phyloP scores from a whole-genome alignment of 345 rosid genomes.

The Citrus unshiu region DNA sequence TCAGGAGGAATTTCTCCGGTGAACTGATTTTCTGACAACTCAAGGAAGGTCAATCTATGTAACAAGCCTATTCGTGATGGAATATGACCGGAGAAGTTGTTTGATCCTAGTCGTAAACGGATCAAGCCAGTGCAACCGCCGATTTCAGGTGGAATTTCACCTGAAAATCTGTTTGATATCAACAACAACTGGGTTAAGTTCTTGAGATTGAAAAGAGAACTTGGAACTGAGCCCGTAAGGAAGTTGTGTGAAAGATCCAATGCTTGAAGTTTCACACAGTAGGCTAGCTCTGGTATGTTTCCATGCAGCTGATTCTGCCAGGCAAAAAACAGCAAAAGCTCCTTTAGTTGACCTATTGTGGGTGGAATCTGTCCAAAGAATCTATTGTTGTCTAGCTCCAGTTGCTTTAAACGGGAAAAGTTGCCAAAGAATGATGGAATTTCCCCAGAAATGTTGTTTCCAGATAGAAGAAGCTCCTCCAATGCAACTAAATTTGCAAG shows the following conservation, averaged over 20 bases:
- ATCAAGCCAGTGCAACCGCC: slow-evolving; percentile 53
- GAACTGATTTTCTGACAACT: slow-evolving; percentile 52
- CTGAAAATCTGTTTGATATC: slow-evolving; percentile 55
- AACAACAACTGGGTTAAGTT: slow-evolving; percentile 52
- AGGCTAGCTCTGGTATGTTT: slow-evolving; percentile 52
- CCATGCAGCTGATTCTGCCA: slow-evolving; percentile 71
- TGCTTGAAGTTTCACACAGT: slow-evolving; percentile 55
- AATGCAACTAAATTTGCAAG: slow-evolving; percentile 36
- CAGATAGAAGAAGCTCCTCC: slow-evolving; percentile 60
- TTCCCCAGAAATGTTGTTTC: slow-evolving; percentile 50
- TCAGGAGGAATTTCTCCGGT: slow-evolving; percentile 49
- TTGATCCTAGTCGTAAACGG: slow-evolving; percentile 58
- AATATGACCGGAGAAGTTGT: slow-evolving; percentile 45
- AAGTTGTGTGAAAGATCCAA: slow-evolving; percentile 65
- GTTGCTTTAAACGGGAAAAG: slow-evolving; percentile 46
- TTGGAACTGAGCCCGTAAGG: slow-evolving; percentile 56
- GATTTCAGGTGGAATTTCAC: slow-evolving; percentile 49
- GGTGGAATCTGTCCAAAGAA: slow-evolving; percentile 55
- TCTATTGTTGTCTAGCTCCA: slow-evolving; percentile 60
- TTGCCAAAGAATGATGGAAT: slow-evolving; percentile 46
- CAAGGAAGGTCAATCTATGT: slow-evolving; percentile 52
- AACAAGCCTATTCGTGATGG: slow-evolving; percentile 51
- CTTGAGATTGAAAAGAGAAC: slow-evolving; percentile 51
- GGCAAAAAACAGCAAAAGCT: slow-evolving; percentile 56
- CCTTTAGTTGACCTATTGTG: slow-evolving; percentile 46